A percentile compares a stretch with the other conserved stretches of the same genome.
These are phyloP conservation scores for Solanum etuberosum DNA, from an alignment of 257 asterid genomes.

Conservation along the genomic window DNA sequence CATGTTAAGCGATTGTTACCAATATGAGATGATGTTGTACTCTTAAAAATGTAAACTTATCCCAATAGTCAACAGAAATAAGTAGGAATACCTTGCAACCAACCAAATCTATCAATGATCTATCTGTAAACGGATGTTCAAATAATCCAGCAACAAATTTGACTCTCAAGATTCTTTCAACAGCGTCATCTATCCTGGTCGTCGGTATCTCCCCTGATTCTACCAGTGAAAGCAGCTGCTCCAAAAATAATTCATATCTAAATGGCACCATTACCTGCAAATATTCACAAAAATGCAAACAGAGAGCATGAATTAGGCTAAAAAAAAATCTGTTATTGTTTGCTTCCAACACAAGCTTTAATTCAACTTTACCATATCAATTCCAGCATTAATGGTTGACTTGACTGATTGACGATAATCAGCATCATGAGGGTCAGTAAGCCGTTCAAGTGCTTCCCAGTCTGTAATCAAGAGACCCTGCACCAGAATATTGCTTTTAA, in stretches of 20 bases:
- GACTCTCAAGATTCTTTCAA: slow-evolving; percentile 86
- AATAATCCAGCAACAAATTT: slow-evolving; percentile 78
- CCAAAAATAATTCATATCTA: slow-evolving; percentile 71
- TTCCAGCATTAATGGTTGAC: slow-evolving; percentile 28
- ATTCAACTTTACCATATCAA: slow-evolving; percentile 60
- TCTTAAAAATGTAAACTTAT: neutral
- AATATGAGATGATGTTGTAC: neutral
- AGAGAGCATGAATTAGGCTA: neutral
- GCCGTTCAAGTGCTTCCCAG: slow-evolving; percentile 36
- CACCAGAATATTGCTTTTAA: neutral
- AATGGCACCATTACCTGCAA: slow-evolving; percentile 97
- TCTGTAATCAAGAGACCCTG: slow-evolving; percentile 89
- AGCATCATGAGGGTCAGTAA: slow-evolving; percentile 24
- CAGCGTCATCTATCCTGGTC: slow-evolving; percentile 85
- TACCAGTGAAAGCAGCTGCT: slow-evolving; percentile 56
- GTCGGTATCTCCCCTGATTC: slow-evolving; percentile 82
- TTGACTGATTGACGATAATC: slow-evolving; percentile 24
- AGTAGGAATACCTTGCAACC: slow-evolving; percentile 72
- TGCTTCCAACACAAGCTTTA: slow-evolving; percentile 1
- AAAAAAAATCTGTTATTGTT: neutral
- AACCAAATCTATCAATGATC: slow-evolving; percentile 68
- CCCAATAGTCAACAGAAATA: neutral
- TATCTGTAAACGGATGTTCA: slow-evolving; percentile 70
- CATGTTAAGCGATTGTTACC: neutral
- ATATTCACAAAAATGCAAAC: slow-evolving; percentile 1